phyloP scores from a whole-genome alignment of 2,329 filamentous ascomycete species.

The Ophiocordyceps sinensis region DNA sequence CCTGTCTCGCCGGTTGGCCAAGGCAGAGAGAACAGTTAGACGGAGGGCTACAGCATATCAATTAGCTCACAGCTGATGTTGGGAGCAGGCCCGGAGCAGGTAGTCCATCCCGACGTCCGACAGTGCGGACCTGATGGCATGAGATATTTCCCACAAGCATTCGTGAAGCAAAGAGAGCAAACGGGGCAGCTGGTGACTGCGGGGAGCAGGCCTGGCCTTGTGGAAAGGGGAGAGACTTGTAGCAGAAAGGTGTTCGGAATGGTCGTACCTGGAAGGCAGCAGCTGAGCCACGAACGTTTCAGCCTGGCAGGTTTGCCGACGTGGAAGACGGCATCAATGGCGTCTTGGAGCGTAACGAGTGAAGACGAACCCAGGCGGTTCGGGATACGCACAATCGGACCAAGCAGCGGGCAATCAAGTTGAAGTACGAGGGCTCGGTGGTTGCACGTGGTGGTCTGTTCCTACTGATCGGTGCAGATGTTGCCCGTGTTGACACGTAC shows the following conservation, averaged over 20 bases:
- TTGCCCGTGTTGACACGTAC: too few relatives aligned
- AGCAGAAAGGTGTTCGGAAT: neutral
- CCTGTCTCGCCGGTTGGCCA: neutral
- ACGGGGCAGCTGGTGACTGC: neutral
- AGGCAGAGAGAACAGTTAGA: neutral
- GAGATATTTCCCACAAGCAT: too few relatives aligned
- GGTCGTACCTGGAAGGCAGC: neutral
- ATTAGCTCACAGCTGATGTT: neutral
- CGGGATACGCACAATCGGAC: neutral
- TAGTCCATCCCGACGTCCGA: too few relatives aligned
- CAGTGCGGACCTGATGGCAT: too few relatives aligned
- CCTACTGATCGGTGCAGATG: too few relatives aligned
- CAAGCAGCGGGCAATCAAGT: too few relatives aligned
- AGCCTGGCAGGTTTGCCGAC: neutral
- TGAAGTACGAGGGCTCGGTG: too few relatives aligned
- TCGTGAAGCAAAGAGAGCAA: neutral
- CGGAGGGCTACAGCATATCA: neutral
- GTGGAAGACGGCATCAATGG: constrained; percentile 1
- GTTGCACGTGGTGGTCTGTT: too few relatives aligned
- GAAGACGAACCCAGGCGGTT: neutral
- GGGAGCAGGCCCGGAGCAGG: too few relatives aligned
- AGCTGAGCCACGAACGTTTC: neutral
- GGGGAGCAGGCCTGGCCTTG: too few relatives aligned
- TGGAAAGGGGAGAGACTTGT: neutral
- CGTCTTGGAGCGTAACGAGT: neutral